Conservation (phyloP, 1,284 basidiomycete species). For the Singerocomus inundabilis region DNA sequence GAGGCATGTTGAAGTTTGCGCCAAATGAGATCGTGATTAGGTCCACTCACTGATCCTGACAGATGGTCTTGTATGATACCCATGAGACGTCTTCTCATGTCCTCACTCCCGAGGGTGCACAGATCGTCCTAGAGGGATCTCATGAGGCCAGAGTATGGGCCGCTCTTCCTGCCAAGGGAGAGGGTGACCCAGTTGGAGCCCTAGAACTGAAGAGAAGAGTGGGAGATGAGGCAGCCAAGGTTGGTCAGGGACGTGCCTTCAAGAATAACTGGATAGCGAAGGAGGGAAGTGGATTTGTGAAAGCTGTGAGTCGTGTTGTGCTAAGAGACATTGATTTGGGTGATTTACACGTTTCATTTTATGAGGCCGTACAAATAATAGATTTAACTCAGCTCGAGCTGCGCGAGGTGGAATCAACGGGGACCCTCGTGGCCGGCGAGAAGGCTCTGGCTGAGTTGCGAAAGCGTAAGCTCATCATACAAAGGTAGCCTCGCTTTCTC, state of each 20-base stretch:
- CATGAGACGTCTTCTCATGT: constrained; percentile 74
- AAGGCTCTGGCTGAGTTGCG: constrained; percentile 82
- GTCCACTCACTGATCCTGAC: constrained; percentile 19
- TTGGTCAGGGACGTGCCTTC: constrained; percentile 94
- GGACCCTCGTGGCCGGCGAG: constrained; percentile 70
- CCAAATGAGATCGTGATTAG: constrained; percentile 1
- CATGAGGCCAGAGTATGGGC: constrained; percentile 93
- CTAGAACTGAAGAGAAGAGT: constrained; percentile 71
- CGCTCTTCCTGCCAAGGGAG: constrained; percentile 71
- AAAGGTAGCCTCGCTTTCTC: constrained; percentile 48
- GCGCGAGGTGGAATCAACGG: constrained; percentile 71
- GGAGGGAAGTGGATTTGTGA: constrained; percentile 85
- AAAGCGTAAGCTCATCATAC: constrained; percentile 85
- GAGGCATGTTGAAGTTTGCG: constrained; percentile 55
- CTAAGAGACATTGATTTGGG: background rate
- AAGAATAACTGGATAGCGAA: constrained; percentile 97
- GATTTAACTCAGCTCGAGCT: constrained; percentile 80
- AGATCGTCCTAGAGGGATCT: constrained; percentile 80
- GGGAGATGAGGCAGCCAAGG: constrained; percentile 83
- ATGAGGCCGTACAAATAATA: constrained; percentile 59
- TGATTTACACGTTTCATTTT: constrained; percentile 7
- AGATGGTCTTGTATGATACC: constrained; percentile 87
- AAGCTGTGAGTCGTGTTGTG: constrained; percentile 57
- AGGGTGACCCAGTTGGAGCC: constrained; percentile 62
- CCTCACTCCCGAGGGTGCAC: constrained; percentile 79